Base-by-base conservation (phyloP, 2,329 filamentous ascomycete genomes). In the Exophiala dermatitidis region DNA sequence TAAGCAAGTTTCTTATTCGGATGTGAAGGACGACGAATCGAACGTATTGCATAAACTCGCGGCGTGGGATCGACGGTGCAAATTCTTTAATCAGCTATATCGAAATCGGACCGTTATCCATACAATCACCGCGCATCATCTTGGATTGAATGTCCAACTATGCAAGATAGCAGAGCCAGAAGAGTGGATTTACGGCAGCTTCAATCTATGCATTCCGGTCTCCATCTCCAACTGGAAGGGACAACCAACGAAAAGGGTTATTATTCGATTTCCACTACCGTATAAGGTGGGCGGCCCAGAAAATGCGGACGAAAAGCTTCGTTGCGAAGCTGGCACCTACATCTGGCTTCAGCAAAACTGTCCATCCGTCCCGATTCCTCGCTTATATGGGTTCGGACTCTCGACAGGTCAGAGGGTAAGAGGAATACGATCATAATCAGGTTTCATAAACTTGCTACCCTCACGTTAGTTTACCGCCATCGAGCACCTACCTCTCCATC, bases 241-340 rank as follows among this genome's bases (percentile, higher is more conserved):
- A 43, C 37, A 43, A n/a, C 4, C 31, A 36, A 10, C 10, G n/a
- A 53, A 49, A 41, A 51, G 53, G 5, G 52, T 64, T 2, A n/a
- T 36, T 9, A 56, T 65, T 36, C 59, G 58, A 10, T 54, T 67
- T 47, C 62, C 62, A 8, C 54, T 66, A 3, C 65, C 63, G 3
- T 65, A 66, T 46, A 55, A 58, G 9, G 49, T 65, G 4, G 65
- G 62, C 3, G 45, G 46, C 1, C 60, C 64, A 8, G 62, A 61
- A 12, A 67, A 66, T 54, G 54, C 50, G 6, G 64, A 66, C 56
- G 63, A 67, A 52, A 68, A 67, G 48, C 46, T 66, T 41, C 48
- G 52, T 34, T 67, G 60, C 54, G 64, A 68, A 46, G 65, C 58
- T 9, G 62, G 52, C 4, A 63, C 64, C 10, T 68, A 65, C 55